A percentile compares a stretch with the other conserved stretches of the same genome.
These are phyloP conservation scores for Sugiyamaella mastotermitis DNA, from an alignment of 805 yeast genomes.

Conservation along the genomic window DNA sequence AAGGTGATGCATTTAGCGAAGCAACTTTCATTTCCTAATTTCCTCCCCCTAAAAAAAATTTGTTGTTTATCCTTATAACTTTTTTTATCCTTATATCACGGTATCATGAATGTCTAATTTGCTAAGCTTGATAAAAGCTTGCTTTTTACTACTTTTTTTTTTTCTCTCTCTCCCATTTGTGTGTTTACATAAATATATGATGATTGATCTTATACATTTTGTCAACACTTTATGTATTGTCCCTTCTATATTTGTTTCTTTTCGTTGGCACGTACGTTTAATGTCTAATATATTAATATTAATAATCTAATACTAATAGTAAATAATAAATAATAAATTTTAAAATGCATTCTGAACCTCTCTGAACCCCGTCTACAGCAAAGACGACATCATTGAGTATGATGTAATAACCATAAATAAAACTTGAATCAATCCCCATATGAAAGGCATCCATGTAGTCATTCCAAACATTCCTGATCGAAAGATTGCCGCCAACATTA, in stretches of 20 bases:
- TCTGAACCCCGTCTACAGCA: conserved; percentile 27
- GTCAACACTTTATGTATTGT: no score
- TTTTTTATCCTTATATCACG: no score
- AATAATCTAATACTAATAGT: background rate
- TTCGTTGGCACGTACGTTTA: no score
- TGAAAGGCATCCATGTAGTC: conserved; percentile 94
- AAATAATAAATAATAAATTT: background rate
- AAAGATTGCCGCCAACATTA: conserved; percentile 69
- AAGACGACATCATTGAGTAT: conserved; percentile 50
- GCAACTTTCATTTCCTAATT: conserved; percentile 67
- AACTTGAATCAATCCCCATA: conserved; percentile 67
- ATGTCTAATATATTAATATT: conserved; percentile 1
- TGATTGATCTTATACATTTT: no score
- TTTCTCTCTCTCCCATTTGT: no score
- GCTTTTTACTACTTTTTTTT: no score
- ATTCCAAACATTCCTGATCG: conserved; percentile 74
- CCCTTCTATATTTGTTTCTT: no score
- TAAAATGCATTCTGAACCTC: background rate
- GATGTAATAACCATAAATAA: conserved; percentile 61
- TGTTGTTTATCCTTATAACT: no score
- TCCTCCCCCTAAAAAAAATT: no score
- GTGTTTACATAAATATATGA: no score
- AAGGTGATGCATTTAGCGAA: conserved; percentile 68
- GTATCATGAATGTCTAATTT: no score
- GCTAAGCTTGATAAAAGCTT: no score